These are phyloP conservation scores for Phylloboletellus chloephorus DNA, from an alignment of 1,284 basidiomycete species.

Conservation along the genomic window DNA sequence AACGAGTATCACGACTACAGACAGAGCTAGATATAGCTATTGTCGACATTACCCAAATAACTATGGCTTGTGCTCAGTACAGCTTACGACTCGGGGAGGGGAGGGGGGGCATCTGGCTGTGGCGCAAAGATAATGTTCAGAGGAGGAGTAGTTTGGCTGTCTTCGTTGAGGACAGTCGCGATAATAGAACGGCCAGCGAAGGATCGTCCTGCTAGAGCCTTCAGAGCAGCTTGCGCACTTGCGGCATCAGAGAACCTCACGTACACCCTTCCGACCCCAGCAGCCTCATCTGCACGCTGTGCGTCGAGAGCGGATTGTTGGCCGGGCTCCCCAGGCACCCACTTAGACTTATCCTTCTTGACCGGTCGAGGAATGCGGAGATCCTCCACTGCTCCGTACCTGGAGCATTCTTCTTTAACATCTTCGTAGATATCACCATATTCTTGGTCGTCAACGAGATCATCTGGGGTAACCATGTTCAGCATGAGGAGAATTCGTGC, in stretches of 20 bases:
- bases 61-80: neutral
- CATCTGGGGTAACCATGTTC: conserved; percentile 97
- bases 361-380: conserved; percentile 85
- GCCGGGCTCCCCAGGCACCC: conserved; percentile 60
- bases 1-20: conserved; percentile 19
- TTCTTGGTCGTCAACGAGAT: conserved; percentile 86
- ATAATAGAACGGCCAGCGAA: conserved; percentile 91
- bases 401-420: conserved; percentile 86
- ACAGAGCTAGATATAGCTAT: conserved; percentile 19
- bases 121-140: conserved; percentile 74
- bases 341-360: conserved; percentile 79
- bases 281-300: conserved; percentile 72
- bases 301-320: conserved; percentile 62
- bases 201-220: conserved; percentile 82
- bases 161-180: conserved; percentile 72
- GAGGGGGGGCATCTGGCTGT: conserved; percentile 74
- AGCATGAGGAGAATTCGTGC: conserved; percentile 92
- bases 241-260: conserved; percentile 71
- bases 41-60: conserved; percentile 12
- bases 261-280: conserved; percentile 91
- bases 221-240: conserved; percentile 67
- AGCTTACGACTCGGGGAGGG: conserved; percentile 44
- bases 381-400: conserved; percentile 80
- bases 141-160: conserved; percentile 76
- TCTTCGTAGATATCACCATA: conserved; percentile 94